Evolutionary conservation across 2,329 filamentous ascomycete species (phyloP), one percentile per base, ranked within the genome.

Genomic region (Camillea tinctor): DNA sequence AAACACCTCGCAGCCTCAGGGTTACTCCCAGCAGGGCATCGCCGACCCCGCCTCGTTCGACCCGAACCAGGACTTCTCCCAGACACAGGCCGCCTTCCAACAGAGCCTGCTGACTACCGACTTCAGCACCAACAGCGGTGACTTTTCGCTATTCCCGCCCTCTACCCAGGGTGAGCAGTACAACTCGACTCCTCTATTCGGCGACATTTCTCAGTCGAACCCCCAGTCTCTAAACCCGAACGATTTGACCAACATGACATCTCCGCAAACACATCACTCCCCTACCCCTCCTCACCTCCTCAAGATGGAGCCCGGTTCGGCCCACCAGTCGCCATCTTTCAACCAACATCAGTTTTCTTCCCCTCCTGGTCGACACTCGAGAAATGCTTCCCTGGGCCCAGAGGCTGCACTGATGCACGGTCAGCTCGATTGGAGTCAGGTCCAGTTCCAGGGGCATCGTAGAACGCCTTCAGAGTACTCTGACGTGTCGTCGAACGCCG

Each of bases 391-490:
- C 3, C 77, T 87, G 1, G 82, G 82, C 0, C 84, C 84, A 1
- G 82, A 85, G 69, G 81, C 83, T 5, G 84, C 84, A 1, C 73
- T 86, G n/a, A 74, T 84, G 24, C 79, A 78, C 2, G 77, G 75
- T n/a, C 83, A 85, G 64, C 66, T 81, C 56, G 83, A 86, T 60
- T 87, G 84, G 84, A 80, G 68, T 50, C 80, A 81, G 58, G 75
- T 79, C 15, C 82, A 85, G 61, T 97, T 96, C 71, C 89, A 91
- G 66, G 82, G 85, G n/a, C 94, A 97, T 73, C 85, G 93, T 68
- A 87, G 93, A 70, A 88, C 86, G 44, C 91, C 92, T 1, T 97
- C 93, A n/a, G 94, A 97, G 68, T 92, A 89, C 70, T 97, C 93
- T 2, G 94, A 97, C 67, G 88, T 97, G 5, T 97, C 89, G 4